Conservation (phyloP, 768 basidiomycete species). For the Calvatia gigantea region DNA sequence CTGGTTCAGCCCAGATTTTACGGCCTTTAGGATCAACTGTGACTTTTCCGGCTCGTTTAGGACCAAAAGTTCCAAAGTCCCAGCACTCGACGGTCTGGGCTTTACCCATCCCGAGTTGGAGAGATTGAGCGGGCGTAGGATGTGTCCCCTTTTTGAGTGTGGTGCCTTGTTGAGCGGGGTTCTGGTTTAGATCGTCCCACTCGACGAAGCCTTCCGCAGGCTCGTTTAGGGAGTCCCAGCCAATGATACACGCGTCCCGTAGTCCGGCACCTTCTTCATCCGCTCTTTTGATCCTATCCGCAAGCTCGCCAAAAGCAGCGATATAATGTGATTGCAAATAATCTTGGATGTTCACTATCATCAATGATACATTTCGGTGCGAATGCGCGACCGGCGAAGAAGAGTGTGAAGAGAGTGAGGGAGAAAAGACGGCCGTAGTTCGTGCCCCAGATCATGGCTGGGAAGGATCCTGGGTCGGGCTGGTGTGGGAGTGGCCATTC, state of each 20-base stretch:
- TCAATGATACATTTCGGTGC: conserved; percentile 92
- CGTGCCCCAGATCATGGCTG: conserved; percentile 96
- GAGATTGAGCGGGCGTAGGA: conserved; percentile 80
- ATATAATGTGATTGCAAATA: conserved; percentile 79
- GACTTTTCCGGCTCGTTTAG: conserved; percentile 66
- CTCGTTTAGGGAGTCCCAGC: conserved; percentile 97
- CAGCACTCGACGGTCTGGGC: conserved; percentile 80
- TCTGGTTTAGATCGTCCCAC: conserved; percentile 62
- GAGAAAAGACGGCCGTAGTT: conserved; percentile 89
- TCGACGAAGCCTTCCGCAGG: conserved; percentile 79
- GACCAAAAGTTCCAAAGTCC: conserved; percentile 78
- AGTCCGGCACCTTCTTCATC: conserved; percentile 62
- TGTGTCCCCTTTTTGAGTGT: conserved; percentile 82
- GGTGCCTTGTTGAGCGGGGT: conserved; percentile 65
- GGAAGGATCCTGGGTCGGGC: conserved; percentile 70
- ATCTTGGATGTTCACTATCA: conserved; percentile 87
- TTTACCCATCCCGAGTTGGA: conserved; percentile 87
- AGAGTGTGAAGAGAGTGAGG: conserved; percentile 91
- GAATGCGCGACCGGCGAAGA: conserved; percentile 87
- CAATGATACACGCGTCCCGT: conserved; percentile 85
- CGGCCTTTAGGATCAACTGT: conserved; percentile 82
- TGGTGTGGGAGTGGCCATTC: conserved; percentile 71
- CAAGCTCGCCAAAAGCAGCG: conserved; percentile 70
- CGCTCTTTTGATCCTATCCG: conserved; percentile 55
- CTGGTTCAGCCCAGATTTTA: conserved; percentile 71